Conservation (phyloP, 441 rosid genomes). For the Manihot esculenta region DNA sequence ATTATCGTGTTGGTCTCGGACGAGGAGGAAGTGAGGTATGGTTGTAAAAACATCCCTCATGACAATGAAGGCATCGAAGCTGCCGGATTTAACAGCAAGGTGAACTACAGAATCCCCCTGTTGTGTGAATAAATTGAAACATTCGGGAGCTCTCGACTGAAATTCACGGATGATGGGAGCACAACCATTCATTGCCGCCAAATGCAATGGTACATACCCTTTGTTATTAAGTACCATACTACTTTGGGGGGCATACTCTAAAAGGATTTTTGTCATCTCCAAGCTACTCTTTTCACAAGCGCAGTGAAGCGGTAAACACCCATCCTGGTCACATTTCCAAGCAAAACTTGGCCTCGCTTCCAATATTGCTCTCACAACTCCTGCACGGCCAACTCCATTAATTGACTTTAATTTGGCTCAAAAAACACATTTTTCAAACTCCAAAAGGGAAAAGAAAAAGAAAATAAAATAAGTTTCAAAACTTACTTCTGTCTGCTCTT, state of each 20-base stretch:
- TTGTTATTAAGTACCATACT: constrained; percentile 12
- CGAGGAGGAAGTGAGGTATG: constrained; percentile 15
- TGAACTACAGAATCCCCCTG: constrained; percentile 28
- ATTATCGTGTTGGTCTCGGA: constrained; percentile 29
- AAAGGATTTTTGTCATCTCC: constrained; percentile 26
- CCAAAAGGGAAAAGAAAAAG: too few species aligned
- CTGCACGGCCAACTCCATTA: constrained; percentile 15
- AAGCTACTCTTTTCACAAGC: constrained; percentile 21
- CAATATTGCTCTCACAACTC: constrained; percentile 17
- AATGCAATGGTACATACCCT: constrained; percentile 36
- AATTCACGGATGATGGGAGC: constrained; percentile 21
- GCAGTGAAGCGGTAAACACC: constrained; percentile 26
- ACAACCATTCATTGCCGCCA: constrained; percentile 31
- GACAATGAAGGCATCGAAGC: constrained; percentile 6
- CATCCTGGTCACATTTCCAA: constrained; percentile 21
- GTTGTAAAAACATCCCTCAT: constrained; percentile 20
- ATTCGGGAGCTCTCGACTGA: constrained; percentile 16
- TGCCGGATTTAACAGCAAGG: constrained; percentile 26
- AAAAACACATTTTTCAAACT: too few species aligned
- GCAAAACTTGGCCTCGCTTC: constrained; percentile 20
- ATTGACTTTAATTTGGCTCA: too few species aligned
- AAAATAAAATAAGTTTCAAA: too few species aligned
- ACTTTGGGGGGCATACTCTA: constrained; percentile 6
- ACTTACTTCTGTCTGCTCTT: constrained; percentile 25
- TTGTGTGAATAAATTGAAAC: constrained; percentile 17